A percentile compares a stretch with the other conserved stretches of the same genome.
These are phyloP conservation scores for Hypoxylon sp. DNA, from an alignment of 2,329 filamentous ascomycete species.

Conservation along the genomic window DNA sequence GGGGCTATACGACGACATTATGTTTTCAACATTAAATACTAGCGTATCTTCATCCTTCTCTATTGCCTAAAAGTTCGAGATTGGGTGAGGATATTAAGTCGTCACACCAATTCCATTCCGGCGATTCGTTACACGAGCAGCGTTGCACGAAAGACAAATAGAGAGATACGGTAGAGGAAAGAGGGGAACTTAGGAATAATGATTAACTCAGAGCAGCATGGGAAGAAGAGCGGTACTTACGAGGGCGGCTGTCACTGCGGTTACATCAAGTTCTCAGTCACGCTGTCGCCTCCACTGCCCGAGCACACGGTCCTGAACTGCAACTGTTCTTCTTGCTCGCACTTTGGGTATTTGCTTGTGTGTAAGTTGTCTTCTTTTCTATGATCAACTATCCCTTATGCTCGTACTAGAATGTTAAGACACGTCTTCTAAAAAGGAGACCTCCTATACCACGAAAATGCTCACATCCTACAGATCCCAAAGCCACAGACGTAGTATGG, in stretches of 20 bases:
- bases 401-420: background rate
- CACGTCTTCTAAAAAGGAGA: background rate
- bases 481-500: slow-evolving; percentile 59
- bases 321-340: slow-evolving; percentile 68
- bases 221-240: slow-evolving; percentile 57
- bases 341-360: slow-evolving; percentile 67
- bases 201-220: slow-evolving; percentile 18
- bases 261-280: slow-evolving; percentile 63
- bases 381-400: background rate
- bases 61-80: background rate
- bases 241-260: slow-evolving; percentile 68
- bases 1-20: background rate
- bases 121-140: background rate
- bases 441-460: background rate
- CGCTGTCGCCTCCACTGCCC: slow-evolving; percentile 64
- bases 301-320: slow-evolving; percentile 63
- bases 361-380: slow-evolving; percentile 54
- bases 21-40: background rate
- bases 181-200: slow-evolving; percentile 9
- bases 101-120: background rate
- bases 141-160: background rate
- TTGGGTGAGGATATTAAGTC: background rate
- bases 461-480: slow-evolving; percentile 54
- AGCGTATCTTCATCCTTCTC: background rate
- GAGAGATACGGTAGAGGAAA: slow-evolving; percentile 2